Evolutionary conservation across 1,284 basidiomycete species (phyloP).

Genomic region (Cystobasidium slooffiae): DNA sequence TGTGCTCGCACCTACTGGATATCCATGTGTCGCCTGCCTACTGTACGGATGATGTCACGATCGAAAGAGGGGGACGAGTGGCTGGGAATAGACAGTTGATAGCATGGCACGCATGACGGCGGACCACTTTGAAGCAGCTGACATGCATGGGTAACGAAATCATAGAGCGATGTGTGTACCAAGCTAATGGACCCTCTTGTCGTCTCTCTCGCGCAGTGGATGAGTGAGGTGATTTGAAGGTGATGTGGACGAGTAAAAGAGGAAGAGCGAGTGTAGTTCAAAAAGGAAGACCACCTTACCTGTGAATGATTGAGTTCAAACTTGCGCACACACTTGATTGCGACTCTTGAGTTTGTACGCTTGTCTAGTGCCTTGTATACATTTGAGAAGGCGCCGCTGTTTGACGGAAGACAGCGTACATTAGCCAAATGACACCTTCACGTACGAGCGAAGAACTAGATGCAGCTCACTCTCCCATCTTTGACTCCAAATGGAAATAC

Average conservation of each 20-base stretch:
- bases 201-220: not conserved
- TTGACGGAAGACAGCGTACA: conserved; percentile 50
- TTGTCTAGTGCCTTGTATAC: conserved; percentile 92
- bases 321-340: conserved; percentile 85
- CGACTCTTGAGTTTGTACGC: conserved; percentile 77
- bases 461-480: conserved; percentile 87
- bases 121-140: not conserved
- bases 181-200: conserved; percentile 4
- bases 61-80: conserved; percentile 47
- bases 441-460: not conserved
- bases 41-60: conserved; percentile 56
- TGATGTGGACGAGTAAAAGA: conserved; percentile 30
- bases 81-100: not conserved
- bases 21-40: too few species aligned
- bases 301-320: conserved; percentile 92
- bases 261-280: conserved; percentile 52
- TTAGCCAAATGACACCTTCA: too few species aligned
- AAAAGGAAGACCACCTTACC: conserved; percentile 66
- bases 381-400: conserved; percentile 93
- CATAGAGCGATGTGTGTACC: not conserved
- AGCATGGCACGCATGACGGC: conserved; percentile 44
- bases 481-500: conserved; percentile 76
- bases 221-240: not conserved
- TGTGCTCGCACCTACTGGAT: too few species aligned
- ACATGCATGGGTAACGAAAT: not conserved